Conservation (phyloP, 805 yeast species). For the Metschnikowia bowlesiae region DNA sequence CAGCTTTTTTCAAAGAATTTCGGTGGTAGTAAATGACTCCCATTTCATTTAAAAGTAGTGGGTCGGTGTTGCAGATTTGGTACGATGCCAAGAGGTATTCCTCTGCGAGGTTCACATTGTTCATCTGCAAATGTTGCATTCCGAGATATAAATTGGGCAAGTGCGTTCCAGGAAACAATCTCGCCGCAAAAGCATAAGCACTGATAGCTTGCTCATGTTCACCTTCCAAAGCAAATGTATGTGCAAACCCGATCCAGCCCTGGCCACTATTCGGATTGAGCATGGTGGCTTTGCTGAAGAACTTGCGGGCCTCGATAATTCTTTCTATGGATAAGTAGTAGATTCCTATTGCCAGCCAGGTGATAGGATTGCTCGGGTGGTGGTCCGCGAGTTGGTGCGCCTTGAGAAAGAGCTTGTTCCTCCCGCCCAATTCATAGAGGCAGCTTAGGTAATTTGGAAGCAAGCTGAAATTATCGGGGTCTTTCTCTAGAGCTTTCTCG, state of each 20-base stretch:
- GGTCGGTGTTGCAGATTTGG: slow-evolving; percentile 78
- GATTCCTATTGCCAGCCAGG: slow-evolving; percentile 92
- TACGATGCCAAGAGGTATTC: slow-evolving; percentile 77
- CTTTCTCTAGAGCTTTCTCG: slow-evolving; percentile 53
- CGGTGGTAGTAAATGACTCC: slow-evolving; percentile 89
- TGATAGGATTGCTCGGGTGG: slow-evolving; percentile 73
- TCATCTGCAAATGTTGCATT: slow-evolving; percentile 92
- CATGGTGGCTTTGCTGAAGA: slow-evolving; percentile 83
- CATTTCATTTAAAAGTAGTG: slow-evolving; percentile 81
- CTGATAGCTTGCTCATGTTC: slow-evolving; percentile 98
- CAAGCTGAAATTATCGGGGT: slow-evolving; percentile 66
- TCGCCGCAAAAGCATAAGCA: slow-evolving; percentile 92
- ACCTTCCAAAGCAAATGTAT: slow-evolving; percentile 96
- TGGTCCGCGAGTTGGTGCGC: slow-evolving; percentile 84
- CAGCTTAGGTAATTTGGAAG: slow-evolving; percentile 80
- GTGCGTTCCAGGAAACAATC: slow-evolving; percentile 87
- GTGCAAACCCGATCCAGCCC: slow-evolving; percentile 98
- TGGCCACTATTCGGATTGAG: slow-evolving; percentile 86
- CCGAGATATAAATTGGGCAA: slow-evolving; percentile 87
- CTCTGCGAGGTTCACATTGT: slow-evolving; percentile 74
- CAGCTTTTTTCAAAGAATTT: slow-evolving; percentile 63
- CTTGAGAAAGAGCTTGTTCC: slow-evolving; percentile 70
- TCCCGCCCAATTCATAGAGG: slow-evolving; percentile 77
- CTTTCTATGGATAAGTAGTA: slow-evolving; percentile 76
- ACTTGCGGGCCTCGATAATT: slow-evolving; percentile 77